These are phyloP conservation scores for Capsella bursapastoris DNA, from an alignment of 345 rosid genomes.

Conservation along the genomic window DNA sequence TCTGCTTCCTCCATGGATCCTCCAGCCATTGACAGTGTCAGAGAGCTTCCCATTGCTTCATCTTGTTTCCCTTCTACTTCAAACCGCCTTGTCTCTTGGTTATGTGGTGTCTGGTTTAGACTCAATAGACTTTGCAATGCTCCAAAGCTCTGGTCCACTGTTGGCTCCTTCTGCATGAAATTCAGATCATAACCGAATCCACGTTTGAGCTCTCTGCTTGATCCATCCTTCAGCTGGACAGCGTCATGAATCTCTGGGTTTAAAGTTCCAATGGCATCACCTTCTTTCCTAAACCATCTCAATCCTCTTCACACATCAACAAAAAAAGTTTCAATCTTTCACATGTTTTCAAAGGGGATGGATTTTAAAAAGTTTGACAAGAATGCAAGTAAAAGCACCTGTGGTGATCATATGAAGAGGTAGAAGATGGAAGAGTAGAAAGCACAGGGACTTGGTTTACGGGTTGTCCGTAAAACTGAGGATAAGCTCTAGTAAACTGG, in stretches of 20 bases:
- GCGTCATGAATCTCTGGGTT: constrained; percentile 51
- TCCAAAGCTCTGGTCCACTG: constrained; percentile 47
- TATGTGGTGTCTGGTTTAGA: constrained; percentile 45
- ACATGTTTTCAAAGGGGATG: background rate
- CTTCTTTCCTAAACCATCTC: constrained; percentile 80
- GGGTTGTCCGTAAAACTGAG: constrained; percentile 44
- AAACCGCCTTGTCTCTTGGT: constrained; percentile 69
- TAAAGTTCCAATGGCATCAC: constrained; percentile 46
- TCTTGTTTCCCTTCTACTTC: constrained; percentile 61
- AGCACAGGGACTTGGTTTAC: constrained; percentile 35
- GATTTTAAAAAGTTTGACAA: background rate
- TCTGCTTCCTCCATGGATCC: constrained; percentile 48
- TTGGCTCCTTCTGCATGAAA: constrained; percentile 43
- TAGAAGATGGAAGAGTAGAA: constrained; percentile 40
- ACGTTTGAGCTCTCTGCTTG: constrained; percentile 43
- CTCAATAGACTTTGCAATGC: constrained; percentile 43
- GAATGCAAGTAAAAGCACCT: constrained; percentile 49
- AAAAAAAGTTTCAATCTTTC: constrained; percentile 22
- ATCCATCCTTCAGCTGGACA: constrained; percentile 41
- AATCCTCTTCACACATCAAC: constrained; percentile 60
- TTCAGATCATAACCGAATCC: constrained; percentile 22
- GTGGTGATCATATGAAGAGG: constrained; percentile 54
- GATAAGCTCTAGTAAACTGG: constrained; percentile 34
- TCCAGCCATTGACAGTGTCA: constrained; percentile 69
- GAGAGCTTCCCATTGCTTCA: constrained; percentile 48